Percentiles rank a stretch among this genome's conserved stretches.
Evolutionary conservation across 116 monocot species (phyloP).

Genomic region (Thalassia testudinum): DNA sequence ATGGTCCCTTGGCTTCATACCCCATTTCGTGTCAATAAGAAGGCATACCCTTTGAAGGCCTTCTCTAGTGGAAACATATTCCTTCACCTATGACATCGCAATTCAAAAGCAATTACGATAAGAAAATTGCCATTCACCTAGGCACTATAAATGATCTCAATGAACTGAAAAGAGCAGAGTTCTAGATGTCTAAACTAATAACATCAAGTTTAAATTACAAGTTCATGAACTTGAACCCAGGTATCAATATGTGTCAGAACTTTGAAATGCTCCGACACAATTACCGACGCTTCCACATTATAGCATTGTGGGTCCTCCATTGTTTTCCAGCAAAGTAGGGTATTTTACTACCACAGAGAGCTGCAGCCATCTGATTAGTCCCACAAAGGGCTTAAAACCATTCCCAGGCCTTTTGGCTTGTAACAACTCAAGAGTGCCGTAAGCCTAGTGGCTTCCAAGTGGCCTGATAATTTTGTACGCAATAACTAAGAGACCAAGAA

Average conservation of each 20-base stretch:
- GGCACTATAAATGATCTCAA: no score
- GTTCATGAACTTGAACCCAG: no score
- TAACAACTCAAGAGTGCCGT: not conserved
- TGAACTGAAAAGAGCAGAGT: no score
- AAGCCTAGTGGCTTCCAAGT: not conserved
- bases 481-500: not conserved
- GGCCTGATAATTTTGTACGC: no score
- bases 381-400: not conserved
- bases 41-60: slow-evolving; percentile 85
- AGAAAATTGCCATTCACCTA: no score
- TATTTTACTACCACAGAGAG: not conserved
- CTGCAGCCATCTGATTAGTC: not conserved
- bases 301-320: not conserved
- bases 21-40: slow-evolving; percentile 97
- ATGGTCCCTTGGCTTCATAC: slow-evolving; percentile 86
- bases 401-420: not conserved
- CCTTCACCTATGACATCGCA: no score
- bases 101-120: no score
- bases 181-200: no score
- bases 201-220: no score
- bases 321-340: not conserved
- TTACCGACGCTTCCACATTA: not conserved
- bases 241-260: no score
- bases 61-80: slow-evolving; percentile 81
- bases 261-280: no score